Conservation (phyloP, 306 rosid species). For the Potentilla sterilis region DNA sequence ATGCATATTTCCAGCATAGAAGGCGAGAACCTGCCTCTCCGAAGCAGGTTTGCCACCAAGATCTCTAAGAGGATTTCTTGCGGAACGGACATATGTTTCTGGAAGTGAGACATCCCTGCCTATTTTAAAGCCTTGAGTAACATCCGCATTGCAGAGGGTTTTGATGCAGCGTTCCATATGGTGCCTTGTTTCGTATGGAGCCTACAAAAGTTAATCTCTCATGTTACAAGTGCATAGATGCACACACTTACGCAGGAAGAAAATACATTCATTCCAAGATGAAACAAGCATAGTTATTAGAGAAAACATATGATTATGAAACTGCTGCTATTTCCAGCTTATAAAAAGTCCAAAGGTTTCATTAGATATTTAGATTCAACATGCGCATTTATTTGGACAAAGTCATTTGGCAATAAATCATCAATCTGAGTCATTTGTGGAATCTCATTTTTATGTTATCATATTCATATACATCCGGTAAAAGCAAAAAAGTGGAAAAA, state of each 20-base stretch:
- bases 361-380: too few species aligned
- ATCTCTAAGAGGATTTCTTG: conserved; percentile 70
- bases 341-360: neutral
- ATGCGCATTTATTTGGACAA: neutral
- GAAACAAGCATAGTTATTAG: neutral
- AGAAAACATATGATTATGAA: neutral
- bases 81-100: conserved; percentile 73
- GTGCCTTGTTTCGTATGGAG: conserved; percentile 95
- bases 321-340: neutral
- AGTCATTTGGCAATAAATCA: neutral
- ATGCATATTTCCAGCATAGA: conserved; percentile 84
- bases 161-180: conserved; percentile 94
- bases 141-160: conserved; percentile 93
- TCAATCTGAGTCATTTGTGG: neutral
- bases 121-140: conserved; percentile 77
- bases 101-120: conserved; percentile 92
- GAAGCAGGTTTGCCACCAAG: conserved; percentile 81
- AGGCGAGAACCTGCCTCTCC: conserved; percentile 65
- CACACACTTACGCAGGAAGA: conserved; percentile 7
- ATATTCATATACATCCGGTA: neutral
- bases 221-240: conserved; percentile 1
- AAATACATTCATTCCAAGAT: neutral
- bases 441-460: neutral
- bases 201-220: conserved; percentile 42
- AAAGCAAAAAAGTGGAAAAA: conserved; percentile 10